phyloP scores from a whole-genome alignment of 2,329 filamentous ascomycete species.

The Thyridium curvatum region DNA sequence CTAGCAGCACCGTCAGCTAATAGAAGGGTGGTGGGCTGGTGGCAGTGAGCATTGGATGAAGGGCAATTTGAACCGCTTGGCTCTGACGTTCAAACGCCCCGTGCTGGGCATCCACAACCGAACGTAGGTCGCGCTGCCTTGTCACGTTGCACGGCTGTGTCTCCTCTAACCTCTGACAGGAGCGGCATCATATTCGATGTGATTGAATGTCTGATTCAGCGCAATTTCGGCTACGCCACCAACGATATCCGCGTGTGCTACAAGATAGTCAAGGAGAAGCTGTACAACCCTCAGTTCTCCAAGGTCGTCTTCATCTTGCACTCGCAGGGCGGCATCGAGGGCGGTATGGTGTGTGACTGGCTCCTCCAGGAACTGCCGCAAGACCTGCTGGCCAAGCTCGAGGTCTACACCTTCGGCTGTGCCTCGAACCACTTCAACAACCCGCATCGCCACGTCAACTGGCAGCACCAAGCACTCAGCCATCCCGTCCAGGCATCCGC shows the following conservation, averaged over 20 bases:
- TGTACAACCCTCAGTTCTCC: constrained; percentile 54
- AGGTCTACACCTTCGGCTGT: constrained; percentile 73
- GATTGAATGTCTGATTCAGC: constrained; percentile 70
- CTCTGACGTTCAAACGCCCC: constrained; percentile 65
- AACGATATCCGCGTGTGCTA: constrained; percentile 59
- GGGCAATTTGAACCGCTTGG: constrained; percentile 64
- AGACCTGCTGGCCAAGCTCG: constrained; percentile 59
- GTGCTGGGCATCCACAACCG: constrained; percentile 70
- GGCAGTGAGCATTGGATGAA: constrained; percentile 58
- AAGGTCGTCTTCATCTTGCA: constrained; percentile 72
- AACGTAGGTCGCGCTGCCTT: constrained; percentile 47
- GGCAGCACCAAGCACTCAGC: constrained; percentile 23
- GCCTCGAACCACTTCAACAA: constrained; percentile 81
- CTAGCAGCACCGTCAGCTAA: constrained; percentile 2
- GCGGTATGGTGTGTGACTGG: constrained; percentile 69
- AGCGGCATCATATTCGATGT: constrained; percentile 69
- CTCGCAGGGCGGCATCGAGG: constrained; percentile 72
- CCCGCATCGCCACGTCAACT: constrained; percentile 48
- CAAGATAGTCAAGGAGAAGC: constrained; percentile 52
- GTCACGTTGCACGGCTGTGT: background rate
- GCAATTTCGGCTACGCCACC: constrained; percentile 68
- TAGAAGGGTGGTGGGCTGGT: background rate
- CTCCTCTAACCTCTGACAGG: constrained; percentile 5
- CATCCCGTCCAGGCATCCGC: too few relatives aligned
- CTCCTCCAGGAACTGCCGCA: constrained; percentile 65